Evolutionary conservation across 2,329 filamentous ascomycete species (phyloP).

Genomic region (Aspergillus pseudoglaucus): DNA sequence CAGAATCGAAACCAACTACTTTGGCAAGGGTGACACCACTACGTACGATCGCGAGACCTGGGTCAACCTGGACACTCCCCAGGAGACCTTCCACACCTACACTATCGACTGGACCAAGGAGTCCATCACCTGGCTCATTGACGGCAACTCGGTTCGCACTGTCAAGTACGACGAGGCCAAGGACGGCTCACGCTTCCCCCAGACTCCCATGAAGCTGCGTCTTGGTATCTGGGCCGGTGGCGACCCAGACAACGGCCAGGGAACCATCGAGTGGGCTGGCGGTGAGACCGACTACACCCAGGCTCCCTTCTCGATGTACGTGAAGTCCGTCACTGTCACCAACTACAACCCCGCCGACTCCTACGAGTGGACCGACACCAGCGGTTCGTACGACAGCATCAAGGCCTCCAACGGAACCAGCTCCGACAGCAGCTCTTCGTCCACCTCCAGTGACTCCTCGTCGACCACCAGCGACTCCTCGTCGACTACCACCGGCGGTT

Average conservation of each 20-base stretch:
- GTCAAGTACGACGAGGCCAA: conserved; percentile 55
- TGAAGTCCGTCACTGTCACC: conserved; percentile 54
- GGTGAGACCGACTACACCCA: conserved; percentile 59
- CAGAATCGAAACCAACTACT: conserved; percentile 77
- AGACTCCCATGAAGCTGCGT: conserved; percentile 67
- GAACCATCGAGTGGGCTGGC: conserved; percentile 63
- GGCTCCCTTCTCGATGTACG: conserved; percentile 67
- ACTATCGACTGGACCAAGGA: conserved; percentile 60
- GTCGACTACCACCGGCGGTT: conserved; percentile 1
- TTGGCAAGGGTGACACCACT: conserved; percentile 77
- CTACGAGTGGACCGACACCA: conserved; percentile 59
- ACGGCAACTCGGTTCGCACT: conserved; percentile 56
- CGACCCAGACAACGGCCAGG: conserved; percentile 31
- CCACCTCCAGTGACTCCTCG: conserved; percentile 5
- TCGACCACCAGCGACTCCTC: conserved; percentile 3
- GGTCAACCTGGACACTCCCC: conserved; percentile 58
- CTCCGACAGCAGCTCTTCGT: conserved; percentile 5
- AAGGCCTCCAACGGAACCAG: conserved; percentile 25
- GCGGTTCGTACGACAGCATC: conserved; percentile 60
- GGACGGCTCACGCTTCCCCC: conserved; percentile 56
- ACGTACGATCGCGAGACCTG: conserved; percentile 80
- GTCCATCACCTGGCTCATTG: conserved; percentile 58
- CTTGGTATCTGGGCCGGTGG: conserved; percentile 66
- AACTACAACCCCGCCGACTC: conserved; percentile 56
- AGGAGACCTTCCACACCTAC: conserved; percentile 41